Evolutionary conservation across 768 basidiomycete species (phyloP).

Genomic region (Pisolithus orientalis): DNA sequence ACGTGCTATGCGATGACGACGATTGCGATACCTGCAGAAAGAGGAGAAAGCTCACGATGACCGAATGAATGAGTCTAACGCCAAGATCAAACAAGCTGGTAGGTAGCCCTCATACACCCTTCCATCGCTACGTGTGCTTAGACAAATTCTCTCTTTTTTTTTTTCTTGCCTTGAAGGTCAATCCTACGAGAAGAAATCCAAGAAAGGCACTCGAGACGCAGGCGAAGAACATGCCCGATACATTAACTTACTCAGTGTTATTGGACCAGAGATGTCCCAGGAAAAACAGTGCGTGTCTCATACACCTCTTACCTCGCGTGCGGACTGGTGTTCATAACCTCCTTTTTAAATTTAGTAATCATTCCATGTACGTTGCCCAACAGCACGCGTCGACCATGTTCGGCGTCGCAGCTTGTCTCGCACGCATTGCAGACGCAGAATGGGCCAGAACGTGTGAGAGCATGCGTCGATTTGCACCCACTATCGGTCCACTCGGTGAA

Average conservation of each 20-base stretch:
- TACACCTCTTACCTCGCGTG: slow-evolving; percentile 1
- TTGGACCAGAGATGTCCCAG: slow-evolving; percentile 75
- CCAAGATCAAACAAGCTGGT: slow-evolving; percentile 76
- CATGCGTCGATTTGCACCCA: slow-evolving; percentile 60
- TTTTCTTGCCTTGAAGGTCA: slow-evolving; percentile 40
- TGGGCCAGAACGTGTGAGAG: slow-evolving; percentile 69
- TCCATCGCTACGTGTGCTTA: not conserved
- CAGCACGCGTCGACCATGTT: slow-evolving; percentile 53
- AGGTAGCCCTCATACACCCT: not conserved
- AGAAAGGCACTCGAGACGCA: slow-evolving; percentile 62
- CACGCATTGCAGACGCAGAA: slow-evolving; percentile 72
- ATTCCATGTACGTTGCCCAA: slow-evolving; percentile 55
- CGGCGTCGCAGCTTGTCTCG: slow-evolving; percentile 55
- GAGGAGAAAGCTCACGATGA: slow-evolving; percentile 78
- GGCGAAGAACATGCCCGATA: slow-evolving; percentile 74
- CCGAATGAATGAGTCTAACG: slow-evolving; percentile 56
- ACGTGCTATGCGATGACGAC: not conserved
- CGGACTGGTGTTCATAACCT: not conserved
- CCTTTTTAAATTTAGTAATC: slow-evolving; percentile 43
- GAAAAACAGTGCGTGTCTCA: slow-evolving; percentile 59
- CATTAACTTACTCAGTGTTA: slow-evolving; percentile 60
- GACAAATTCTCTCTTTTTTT: not conserved
- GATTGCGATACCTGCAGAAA: slow-evolving; percentile 41
- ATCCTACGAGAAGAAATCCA: slow-evolving; percentile 72
- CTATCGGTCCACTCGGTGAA: slow-evolving; percentile 65